Evolutionary conservation across 768 basidiomycete genomes (phyloP), one percentile per base, ranked within the genome.

Genomic region (Leccinum subgranulosum): DNA sequence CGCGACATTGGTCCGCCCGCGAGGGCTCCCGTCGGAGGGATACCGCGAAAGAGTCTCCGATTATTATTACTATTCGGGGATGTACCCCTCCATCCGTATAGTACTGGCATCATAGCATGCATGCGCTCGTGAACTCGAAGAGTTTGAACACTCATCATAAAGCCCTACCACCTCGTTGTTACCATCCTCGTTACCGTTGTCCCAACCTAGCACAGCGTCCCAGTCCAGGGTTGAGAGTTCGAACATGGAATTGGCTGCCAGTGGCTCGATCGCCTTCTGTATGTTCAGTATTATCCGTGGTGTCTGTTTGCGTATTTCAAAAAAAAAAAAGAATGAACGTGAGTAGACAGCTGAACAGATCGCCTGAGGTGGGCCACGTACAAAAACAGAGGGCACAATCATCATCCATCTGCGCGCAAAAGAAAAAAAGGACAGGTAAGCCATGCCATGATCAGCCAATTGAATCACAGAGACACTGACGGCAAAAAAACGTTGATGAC

Each of bases 271-370:
- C 19, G 51, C 55, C 43, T 62, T 59, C 31, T 56, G 66, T 31
- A 65, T 55, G 43, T 66, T 68, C 27, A 66, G 10, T 36, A 68
- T 65, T 1, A 66, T 55, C 28, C 60, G 66, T n/a, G 66, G 36
- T 8, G 65, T 59, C 65, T 66, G 49, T 49, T 21, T 43, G 19
- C 39, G 17, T 10, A 43, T 43, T 19, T 43, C 5, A 3, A 8
- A 39, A 43, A 43, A 2, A 2, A 2, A 41, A 28, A 12, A 3
- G 17, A n/a, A n/a, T n/a, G n/a, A n/a, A 39, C 12, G 14, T 36
- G 34, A 36, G 34, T 36, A 7, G 7, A 15, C 17, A 43, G 11
- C 41, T n/a, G 5, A 11, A 43, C 41, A 11, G 4, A 43, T 43
- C 41, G 23, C 23, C 23, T 23, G 41, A 43, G n/a, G 41, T 19